Conservation (phyloP, 2,329 filamentous ascomycete species). For the Aspergillus oerlinghausenensis region DNA sequence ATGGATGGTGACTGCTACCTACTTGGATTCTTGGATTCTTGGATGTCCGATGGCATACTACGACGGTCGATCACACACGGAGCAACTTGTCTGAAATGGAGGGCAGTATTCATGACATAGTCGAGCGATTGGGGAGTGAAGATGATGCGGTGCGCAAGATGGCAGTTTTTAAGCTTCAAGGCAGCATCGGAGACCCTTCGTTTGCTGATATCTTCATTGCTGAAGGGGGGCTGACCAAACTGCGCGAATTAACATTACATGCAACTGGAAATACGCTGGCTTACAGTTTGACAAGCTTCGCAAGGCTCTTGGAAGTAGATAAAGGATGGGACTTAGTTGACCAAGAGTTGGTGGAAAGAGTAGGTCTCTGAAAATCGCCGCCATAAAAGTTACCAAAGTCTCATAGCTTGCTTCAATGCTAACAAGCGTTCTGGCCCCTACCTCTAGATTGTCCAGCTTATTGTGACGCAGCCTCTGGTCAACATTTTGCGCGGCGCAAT, state of each 20-base stretch:
- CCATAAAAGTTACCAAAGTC: not conserved
- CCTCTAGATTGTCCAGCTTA: constrained; percentile 72
- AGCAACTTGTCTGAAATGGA: constrained; percentile 40
- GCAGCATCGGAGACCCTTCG: constrained; percentile 88
- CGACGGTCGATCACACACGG: not conserved
- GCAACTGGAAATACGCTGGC: constrained; percentile 91
- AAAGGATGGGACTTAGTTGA: constrained; percentile 83
- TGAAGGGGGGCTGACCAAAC: constrained; percentile 74
- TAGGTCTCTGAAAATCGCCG: constrained; percentile 36
- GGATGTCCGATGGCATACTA: not conserved
- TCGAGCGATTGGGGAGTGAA: constrained; percentile 55
- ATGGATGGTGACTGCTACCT: not conserved
- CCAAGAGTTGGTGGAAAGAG: constrained; percentile 54
- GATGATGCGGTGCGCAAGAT: constrained; percentile 95
- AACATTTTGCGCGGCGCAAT: constrained; percentile 96
- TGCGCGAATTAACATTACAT: constrained; percentile 77
- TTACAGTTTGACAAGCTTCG: constrained; percentile 87
- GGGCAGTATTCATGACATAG: constrained; percentile 52
- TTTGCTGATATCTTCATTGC: constrained; percentile 96
- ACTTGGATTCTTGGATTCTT: not conserved
- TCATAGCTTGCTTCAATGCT: not conserved
- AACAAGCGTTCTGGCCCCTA: constrained; percentile 1
- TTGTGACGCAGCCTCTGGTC: constrained; percentile 91
- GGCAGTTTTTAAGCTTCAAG: constrained; percentile 97
- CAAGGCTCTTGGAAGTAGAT: constrained; percentile 84